Evolutionary conservation across 108 stramenopile genomes (phyloP).

Genomic region (Cyclotella atomus): DNA sequence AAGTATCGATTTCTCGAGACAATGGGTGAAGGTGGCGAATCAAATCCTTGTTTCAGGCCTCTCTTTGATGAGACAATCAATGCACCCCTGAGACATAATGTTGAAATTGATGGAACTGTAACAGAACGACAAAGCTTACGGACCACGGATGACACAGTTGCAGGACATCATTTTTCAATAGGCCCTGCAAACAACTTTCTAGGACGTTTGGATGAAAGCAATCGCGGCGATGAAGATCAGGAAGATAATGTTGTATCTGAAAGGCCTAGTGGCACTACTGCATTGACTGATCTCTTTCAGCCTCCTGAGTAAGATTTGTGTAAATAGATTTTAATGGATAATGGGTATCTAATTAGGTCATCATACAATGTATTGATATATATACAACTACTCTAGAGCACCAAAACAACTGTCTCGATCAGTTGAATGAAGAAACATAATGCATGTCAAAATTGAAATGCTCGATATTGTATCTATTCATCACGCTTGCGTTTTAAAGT

Average conservation of each 20-base stretch:
- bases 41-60: slow-evolving; percentile 63
- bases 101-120: slow-evolving; percentile 34
- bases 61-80: slow-evolving; percentile 62
- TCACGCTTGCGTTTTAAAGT: too few relatives aligned
- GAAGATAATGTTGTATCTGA: neutral
- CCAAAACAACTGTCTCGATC: too few relatives aligned
- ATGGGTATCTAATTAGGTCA: too few relatives aligned
- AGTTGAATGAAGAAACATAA: too few relatives aligned
- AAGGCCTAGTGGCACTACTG: neutral
- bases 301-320: slow-evolving; percentile 19
- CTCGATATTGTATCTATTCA: too few relatives aligned
- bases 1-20: slow-evolving; percentile 65
- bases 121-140: neutral
- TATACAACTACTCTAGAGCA: too few relatives aligned
- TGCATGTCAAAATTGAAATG: too few relatives aligned
- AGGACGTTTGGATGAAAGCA: neutral
- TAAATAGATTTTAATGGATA: too few relatives aligned
- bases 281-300: slow-evolving; percentile 18
- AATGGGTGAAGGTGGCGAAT: slow-evolving; percentile 67
- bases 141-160: neutral
- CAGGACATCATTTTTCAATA: slow-evolving; percentile 5
- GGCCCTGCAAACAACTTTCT: slow-evolving; percentile 18
- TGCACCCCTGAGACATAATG: slow-evolving; percentile 44
- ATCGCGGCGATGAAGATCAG: neutral
- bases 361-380: too few relatives aligned